Evolutionary conservation across 768 basidiomycete species (phyloP).

Genomic region (Tubosaeta sp.): DNA sequence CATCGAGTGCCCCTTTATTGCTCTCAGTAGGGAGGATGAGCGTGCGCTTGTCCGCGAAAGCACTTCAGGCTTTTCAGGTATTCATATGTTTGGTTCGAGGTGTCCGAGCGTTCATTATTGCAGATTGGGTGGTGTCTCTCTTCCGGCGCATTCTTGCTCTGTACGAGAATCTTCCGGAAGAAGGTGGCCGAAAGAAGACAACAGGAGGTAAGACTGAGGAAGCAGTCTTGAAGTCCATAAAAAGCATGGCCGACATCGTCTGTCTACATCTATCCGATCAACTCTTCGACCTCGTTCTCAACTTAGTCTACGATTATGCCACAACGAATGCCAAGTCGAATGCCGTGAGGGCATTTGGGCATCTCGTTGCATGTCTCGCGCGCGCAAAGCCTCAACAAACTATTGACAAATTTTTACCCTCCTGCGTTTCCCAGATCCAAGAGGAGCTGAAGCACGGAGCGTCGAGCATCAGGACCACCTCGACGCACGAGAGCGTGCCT

Average conservation of each 20-base stretch:
- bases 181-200: constrained; percentile 81
- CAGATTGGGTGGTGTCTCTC: constrained; percentile 79
- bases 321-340: constrained; percentile 90
- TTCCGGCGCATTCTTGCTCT: constrained; percentile 75
- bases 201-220: constrained; percentile 84
- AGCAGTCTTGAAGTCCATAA: constrained; percentile 69
- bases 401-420: constrained; percentile 74
- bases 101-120: constrained; percentile 1
- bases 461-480: constrained; percentile 79
- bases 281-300: constrained; percentile 81
- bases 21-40: constrained; percentile 61
- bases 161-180: constrained; percentile 92
- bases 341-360: constrained; percentile 85
- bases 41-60: constrained; percentile 71
- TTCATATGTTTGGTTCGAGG: constrained; percentile 6
- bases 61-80: constrained; percentile 75
- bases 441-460: constrained; percentile 89
- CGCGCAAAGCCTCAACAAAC: constrained; percentile 72
- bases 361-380: constrained; percentile 80
- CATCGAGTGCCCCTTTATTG: constrained; percentile 30
- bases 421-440: constrained; percentile 71
- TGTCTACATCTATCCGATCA: constrained; percentile 61
- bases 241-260: constrained; percentile 75
- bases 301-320: constrained; percentile 80
- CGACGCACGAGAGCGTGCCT: constrained; percentile 64